Base-by-base conservation (phyloP, 257 asterid species). In the Coffea eugenioides region DNA sequence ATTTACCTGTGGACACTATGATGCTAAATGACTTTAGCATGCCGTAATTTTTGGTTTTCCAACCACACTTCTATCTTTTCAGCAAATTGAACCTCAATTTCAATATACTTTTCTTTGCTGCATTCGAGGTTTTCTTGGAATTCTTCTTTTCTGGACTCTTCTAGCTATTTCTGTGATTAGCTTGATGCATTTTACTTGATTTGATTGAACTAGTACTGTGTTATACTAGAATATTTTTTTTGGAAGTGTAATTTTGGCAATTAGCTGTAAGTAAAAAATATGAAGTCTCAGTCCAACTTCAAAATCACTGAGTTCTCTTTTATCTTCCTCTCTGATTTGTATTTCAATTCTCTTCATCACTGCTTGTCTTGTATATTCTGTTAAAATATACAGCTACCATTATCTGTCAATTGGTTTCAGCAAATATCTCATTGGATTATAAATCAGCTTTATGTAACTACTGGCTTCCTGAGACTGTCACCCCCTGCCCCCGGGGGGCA, bases 81-180 rank as follows among this genome's bases (percentile, higher is more conserved):
- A 57, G 8, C 10, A 57, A 20, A 57, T 25, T 7, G 65, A 57
- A 57, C 65, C 65, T 57, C 27, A 52, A 71, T 0, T 13, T 25
- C 8, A 39, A 23, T 73, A 2, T 2, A 10, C 34, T 62, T 25
- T 51, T 73, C 41, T 25, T 15, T 52, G 5, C 49, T 13, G 18
- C 12, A 51, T 27, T 27, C 3, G 8, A 4, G 3, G 25, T 8
- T 54, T 34, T 74, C 9, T 54, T n/a, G 27, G 6, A 7, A 52
- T 74, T 74, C 77, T 31, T 72, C 76, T 72, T 57, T 6, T 57
- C 8, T 21, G 65, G 61, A 54, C 61, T 54, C 43, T 54, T 54
- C 61, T 57, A 57, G 25, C 27, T 6, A 3, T 21, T 57, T 57
- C 65, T 57, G 27, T 21, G 11, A 20, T 57, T 2, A 21, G 65